A percentile compares a stretch with the other conserved stretches of the same genome.
phyloP scores from a whole-genome alignment of 2,329 filamentous ascomycete species.

The Neofusicoccum cordaticola region DNA sequence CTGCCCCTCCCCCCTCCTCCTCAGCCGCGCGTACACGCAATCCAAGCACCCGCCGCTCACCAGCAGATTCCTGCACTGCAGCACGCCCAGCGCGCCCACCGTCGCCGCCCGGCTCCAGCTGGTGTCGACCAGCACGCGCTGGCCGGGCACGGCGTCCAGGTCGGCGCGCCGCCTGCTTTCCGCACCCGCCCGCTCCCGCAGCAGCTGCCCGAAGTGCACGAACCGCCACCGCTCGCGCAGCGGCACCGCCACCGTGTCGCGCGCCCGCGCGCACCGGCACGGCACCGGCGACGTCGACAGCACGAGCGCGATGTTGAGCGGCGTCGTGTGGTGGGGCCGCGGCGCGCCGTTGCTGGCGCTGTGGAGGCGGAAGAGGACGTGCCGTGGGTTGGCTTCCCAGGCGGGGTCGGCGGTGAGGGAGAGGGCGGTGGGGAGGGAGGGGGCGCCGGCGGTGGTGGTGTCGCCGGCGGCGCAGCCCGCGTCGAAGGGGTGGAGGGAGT shows the following conservation, averaged over 20 bases:
- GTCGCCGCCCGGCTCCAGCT: background rate
- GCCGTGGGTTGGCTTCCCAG: background rate
- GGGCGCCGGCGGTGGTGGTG: background rate
- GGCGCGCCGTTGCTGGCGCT: no score
- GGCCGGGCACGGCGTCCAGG: background rate
- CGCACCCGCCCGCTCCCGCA: background rate
- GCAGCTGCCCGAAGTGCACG: background rate
- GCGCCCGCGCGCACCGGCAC: background rate
- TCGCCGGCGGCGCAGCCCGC: no score
- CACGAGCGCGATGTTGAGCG: background rate
- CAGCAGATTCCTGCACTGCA: background rate
- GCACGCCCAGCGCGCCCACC: background rate
- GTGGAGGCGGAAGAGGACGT: background rate
- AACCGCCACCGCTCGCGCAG: background rate
- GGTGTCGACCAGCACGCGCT: background rate
- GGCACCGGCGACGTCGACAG: background rate
- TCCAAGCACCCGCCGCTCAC: background rate
- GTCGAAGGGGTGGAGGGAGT: background rate
- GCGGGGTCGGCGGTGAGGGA: background rate
- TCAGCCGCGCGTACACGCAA: background rate
- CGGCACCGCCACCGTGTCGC: background rate
- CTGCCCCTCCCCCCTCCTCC: background rate
- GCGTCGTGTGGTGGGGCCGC: background rate
- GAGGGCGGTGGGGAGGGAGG: background rate
- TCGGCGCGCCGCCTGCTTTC: no score